Evolutionary conservation across 1,284 basidiomycete species (phyloP), one percentile per base, ranked within the genome.

Genomic region (Pulveroboletus ridleyi): DNA sequence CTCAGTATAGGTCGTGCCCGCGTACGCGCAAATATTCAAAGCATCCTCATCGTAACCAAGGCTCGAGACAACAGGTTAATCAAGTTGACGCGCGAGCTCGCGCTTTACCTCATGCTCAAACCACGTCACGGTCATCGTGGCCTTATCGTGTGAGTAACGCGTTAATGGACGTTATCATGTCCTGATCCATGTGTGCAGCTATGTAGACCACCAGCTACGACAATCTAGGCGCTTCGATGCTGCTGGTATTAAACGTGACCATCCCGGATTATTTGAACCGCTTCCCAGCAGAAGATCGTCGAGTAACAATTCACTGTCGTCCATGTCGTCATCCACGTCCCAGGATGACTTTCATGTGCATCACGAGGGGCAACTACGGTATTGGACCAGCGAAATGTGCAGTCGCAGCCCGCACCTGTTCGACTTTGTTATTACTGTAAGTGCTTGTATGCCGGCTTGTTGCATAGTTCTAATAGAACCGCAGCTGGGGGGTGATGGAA

Each of bases 341-440:
- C 79, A 78, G 64, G 82, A 84, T 55, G 80, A 83, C 17, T 67
- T 72, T 25, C 70, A 78, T 64, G 67, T 69, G 4, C 66, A 66
- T 52, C 89, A 91, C 58, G 91, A 96, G 65, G 98, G 98, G 10
- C 96, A 99, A 76, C 82, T 99, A 59, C 86, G 98, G 56, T 99
- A 97, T 77, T 99, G 98, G 98, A 99, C 96, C 1, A 90, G 91
- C 65, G 94, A 94, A 61, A 98, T 99, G 96, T 99, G 98, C 80
- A 92, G 88, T 64, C 86, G 87, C 62, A 93, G 89, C 64, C 93
- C 98, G 2, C 94, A 99, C 75, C 84, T 99, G 13, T 99, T 99
- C 74, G 98, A 99, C 79, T 98, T 99, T 76, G 98, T 99, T 66
- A 85, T 99, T 60, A 99, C 98, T 35, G 95, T 96, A 72, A 79